phyloP scores from a whole-genome alignment of 306 rosid species.

The Vigna reflexopilosa region DNA sequence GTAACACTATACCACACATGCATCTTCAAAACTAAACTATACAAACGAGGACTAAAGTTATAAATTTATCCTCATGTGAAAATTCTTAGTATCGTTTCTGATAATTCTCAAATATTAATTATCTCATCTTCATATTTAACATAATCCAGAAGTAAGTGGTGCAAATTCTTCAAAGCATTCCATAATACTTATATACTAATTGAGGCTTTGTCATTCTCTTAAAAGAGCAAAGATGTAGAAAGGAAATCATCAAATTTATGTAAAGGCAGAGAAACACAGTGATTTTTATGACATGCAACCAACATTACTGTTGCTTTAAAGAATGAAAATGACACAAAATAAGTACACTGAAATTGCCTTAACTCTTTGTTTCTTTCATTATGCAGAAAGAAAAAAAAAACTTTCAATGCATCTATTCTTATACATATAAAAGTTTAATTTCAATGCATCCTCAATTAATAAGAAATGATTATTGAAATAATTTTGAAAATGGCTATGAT shows the following conservation, averaged over 20 bases:
- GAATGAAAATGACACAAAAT: slow-evolving; percentile 48
- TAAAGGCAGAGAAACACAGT: slow-evolving; percentile 29
- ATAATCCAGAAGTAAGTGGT: neutral
- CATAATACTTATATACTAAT: neutral
- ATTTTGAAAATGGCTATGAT: too few species aligned
- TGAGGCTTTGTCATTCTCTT: slow-evolving; percentile 9
- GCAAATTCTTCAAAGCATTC: neutral
- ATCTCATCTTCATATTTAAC: neutral
- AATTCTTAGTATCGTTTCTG: neutral
- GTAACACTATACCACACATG: neutral
- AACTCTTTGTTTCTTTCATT: neutral
- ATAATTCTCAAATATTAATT: neutral
- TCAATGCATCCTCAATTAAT: too few species aligned
- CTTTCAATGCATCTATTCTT: too few species aligned
- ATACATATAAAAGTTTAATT: neutral
- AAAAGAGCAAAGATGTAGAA: neutral
- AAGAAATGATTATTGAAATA: neutral
- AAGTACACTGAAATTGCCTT: slow-evolving; percentile 32
- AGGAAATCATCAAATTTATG: slow-evolving; percentile 10
- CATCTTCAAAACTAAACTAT: too few species aligned
- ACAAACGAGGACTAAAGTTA: too few species aligned
- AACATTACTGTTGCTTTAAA: slow-evolving; percentile 46
- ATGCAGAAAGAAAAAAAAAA: neutral
- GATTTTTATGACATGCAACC: slow-evolving; percentile 52
- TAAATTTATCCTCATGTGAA: neutral